Conservation (phyloP, 108 stramenopile genomes). For the Chaetoceros tenuissimus region DNA sequence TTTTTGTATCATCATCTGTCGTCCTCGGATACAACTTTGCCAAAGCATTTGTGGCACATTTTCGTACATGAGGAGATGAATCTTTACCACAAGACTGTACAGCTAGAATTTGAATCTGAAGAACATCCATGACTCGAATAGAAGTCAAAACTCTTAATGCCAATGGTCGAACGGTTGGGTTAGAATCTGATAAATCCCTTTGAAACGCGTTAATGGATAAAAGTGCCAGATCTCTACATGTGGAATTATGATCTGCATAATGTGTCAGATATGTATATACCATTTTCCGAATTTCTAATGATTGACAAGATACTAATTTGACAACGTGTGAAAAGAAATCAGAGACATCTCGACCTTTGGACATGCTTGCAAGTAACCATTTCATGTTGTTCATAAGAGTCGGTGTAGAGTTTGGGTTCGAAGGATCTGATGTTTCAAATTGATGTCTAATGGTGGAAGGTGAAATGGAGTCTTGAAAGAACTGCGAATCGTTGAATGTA, state of each 20-base stretch:
- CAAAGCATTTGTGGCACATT: slow-evolving; percentile 94
- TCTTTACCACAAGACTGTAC: slow-evolving; percentile 91
- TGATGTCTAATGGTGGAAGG: slow-evolving; percentile 75
- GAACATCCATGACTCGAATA: slow-evolving; percentile 94
- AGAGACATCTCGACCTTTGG: slow-evolving; percentile 90
- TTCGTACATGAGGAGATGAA: slow-evolving; percentile 93
- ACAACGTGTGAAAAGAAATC: slow-evolving; percentile 98
- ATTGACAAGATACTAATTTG: slow-evolving; percentile 83
- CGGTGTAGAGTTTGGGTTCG: slow-evolving; percentile 59
- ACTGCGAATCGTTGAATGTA: slow-evolving; percentile 85
- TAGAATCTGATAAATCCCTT: slow-evolving; percentile 87
- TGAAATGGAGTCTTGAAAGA: slow-evolving; percentile 95
- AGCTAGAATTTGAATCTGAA: slow-evolving; percentile 97
- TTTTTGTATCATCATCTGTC: slow-evolving; percentile 34
- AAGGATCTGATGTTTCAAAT: slow-evolving; percentile 57
- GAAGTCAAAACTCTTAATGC: slow-evolving; percentile 92
- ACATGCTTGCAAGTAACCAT: slow-evolving; percentile 95
- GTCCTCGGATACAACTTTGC: slow-evolving; percentile 72
- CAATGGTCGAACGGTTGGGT: slow-evolving; percentile 92
- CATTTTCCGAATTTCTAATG: slow-evolving; percentile 97
- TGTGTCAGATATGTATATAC: slow-evolving; percentile 97
- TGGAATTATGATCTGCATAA: slow-evolving; percentile 85
- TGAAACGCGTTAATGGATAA: slow-evolving; percentile 96
- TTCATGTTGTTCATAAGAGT: slow-evolving; percentile 94
- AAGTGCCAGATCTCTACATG: slow-evolving; percentile 91